A percentile compares a stretch with the other conserved stretches of the same genome.
phyloP scores from a whole-genome alignment of 1,139 yeast genomes.

The Wickerhamomyces sp. region DNA sequence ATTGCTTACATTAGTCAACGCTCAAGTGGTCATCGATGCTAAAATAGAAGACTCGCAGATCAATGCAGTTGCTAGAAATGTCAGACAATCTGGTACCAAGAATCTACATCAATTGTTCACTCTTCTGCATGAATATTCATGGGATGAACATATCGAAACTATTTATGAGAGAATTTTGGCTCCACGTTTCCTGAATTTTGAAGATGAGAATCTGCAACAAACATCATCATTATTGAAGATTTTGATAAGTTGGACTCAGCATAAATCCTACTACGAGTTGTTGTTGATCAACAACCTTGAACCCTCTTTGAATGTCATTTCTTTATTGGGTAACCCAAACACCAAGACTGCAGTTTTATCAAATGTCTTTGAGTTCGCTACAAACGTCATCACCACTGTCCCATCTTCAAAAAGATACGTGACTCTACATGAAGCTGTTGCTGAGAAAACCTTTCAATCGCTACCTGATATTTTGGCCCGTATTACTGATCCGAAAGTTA shows the following conservation, averaged over 20 bases:
- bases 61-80: constrained; percentile 44
- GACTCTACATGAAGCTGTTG: constrained; percentile 49
- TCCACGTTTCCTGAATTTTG: constrained; percentile 66
- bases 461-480: constrained; percentile 46
- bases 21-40: constrained; percentile 44
- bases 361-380: constrained; percentile 53
- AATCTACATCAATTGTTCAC: constrained; percentile 49
- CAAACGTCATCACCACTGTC: constrained; percentile 38
- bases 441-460: constrained; percentile 47
- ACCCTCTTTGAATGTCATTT: constrained; percentile 52
- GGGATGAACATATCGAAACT: constrained; percentile 50
- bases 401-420: constrained; percentile 39
- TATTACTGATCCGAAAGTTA: constrained; percentile 43
- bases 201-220: constrained; percentile 74
- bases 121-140: constrained; percentile 43
- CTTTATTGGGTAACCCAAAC: constrained; percentile 45
- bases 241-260: constrained; percentile 60
- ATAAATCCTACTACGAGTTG: constrained; percentile 44
- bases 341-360: constrained; percentile 67
- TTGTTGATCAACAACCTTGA: constrained; percentile 52
- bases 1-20: constrained; percentile 45
- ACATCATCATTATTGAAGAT: constrained; percentile 72
- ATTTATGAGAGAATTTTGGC: constrained; percentile 52
- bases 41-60: constrained; percentile 27
- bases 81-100: constrained; percentile 59